phyloP scores from a whole-genome alignment of 164 flowering plant species.

The Stephania japonica region DNA sequence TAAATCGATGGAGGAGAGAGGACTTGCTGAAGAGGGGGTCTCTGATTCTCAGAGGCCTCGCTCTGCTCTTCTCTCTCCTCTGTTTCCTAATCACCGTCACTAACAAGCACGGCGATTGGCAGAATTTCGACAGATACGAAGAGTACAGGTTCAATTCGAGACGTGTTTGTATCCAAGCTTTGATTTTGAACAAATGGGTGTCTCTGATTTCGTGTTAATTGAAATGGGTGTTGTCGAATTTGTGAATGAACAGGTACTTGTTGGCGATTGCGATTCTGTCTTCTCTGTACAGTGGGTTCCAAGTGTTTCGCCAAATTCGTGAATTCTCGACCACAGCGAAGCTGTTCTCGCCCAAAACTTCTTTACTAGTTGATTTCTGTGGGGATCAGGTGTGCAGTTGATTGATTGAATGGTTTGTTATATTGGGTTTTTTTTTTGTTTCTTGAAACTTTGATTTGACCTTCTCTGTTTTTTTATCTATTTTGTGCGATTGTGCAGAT shows the following conservation, averaged over 20 bases:
- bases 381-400: slow-evolving; percentile 72
- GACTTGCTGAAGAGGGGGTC: slow-evolving; percentile 54
- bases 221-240: background rate
- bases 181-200: background rate
- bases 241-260: slow-evolving; percentile 39
- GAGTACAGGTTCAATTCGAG: slow-evolving; percentile 64
- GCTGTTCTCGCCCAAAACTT: slow-evolving; percentile 20
- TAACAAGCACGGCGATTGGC: slow-evolving; percentile 65
- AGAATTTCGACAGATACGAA: slow-evolving; percentile 54
- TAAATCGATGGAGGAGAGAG: slow-evolving; percentile 63
- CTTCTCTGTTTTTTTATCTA: too few species aligned
- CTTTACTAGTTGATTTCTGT: slow-evolving; percentile 38
- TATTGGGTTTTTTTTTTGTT: background rate
- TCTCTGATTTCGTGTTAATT: background rate
- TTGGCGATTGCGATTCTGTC: slow-evolving; percentile 63
- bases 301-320: slow-evolving; percentile 39
- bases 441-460: too few species aligned
- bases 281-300: slow-evolving; percentile 47
- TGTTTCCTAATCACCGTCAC: slow-evolving; percentile 62
- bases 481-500: slow-evolving; percentile 11
- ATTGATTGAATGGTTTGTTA: background rate
- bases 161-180: slow-evolving; percentile 6
- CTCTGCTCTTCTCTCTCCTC: slow-evolving; percentile 54
- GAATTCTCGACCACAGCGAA: slow-evolving; percentile 40
- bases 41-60: slow-evolving; percentile 36